Base-by-base conservation (phyloP, 1,284 basidiomycete species). In the Tausonia pullulans region DNA sequence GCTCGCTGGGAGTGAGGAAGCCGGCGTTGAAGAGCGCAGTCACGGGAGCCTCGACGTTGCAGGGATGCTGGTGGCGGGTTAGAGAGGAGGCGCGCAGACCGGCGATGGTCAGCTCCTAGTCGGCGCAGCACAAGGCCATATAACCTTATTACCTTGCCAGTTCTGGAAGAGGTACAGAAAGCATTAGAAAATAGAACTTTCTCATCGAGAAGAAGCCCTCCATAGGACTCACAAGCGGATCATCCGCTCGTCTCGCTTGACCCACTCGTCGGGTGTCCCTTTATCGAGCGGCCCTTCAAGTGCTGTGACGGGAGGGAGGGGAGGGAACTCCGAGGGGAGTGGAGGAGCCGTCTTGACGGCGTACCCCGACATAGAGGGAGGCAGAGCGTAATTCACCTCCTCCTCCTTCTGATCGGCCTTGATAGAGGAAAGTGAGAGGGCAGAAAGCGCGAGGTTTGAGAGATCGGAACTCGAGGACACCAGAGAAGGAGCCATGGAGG, bases 1-100 rank as follows among this genome's bases (percentile, higher is more conserved):
- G 77, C 66, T 81, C 78, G 51, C 79, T 79, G 0, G 85, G 82
- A 0, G 85, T 87, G 58, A 87, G 70, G 71, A 87, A 87, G 16
- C 85, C 78, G 4, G 78, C 75, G 7, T 75, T 69, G 69, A 81
- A 83, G 3, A 86, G 75, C 39, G 76, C 74, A 4, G 77, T 74
- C 9, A 86, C 75, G 5, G 74, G 78, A 0, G 83, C 78, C 72
- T 87, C 85, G 57, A 72, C 71, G 69, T 86, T 86, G 77, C 82
- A 84, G 0, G 84, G 84, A 71, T 85, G 84, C 70, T 75, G 70
- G 50, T 69, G 69, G 3, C 7, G 70, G 66, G 8, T 68, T 68
- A 50, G n/a, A 27, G 27, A 27, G 27, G 27, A 27, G 27, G 27
- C 27, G 27, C 27, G 27, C 27, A 27, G 27, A 27, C 27, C 27